Evolutionary conservation across 208 protist genomes (phyloP), one percentile per base, ranked within the genome.

Genomic region (Crithidia mellificae): DNA sequence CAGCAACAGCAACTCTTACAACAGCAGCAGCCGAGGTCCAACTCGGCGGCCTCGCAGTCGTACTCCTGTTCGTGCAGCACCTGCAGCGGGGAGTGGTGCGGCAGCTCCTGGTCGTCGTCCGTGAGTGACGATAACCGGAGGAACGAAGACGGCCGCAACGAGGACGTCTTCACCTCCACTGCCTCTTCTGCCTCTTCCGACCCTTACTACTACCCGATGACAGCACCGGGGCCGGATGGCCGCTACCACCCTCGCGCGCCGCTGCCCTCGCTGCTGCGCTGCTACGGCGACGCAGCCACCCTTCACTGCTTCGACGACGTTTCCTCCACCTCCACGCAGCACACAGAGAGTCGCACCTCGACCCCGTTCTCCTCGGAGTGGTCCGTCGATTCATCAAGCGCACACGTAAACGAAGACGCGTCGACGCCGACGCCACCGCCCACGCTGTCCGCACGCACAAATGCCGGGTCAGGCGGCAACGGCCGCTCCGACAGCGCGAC

Each of bases 311-410:
- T 76, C 63, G 27, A 32, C 30, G 24, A 27, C 29, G 70, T 65
- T 20, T 44, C 56, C 24, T 70, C 70, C 9, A 70, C 63, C 1
- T 69, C 63, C 20, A 51, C 62, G 15, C 29, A 57, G 36, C 39
- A 44, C 22, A 76, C 55, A 3, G 63, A 43, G 34, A 66, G 63
- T 34, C 63, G 63, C 41, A 64, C 63, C 27, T 69, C 62, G 0
- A 69, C 55, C 11, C 55, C 63, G n/a, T 41, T 63, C 17, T 70
- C 63, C 11, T 76, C 70, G 11, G 63, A 76, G 56, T 76, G 70
- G 70, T 70, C 63, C 9, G 46, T 29, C n/a, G 38, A 50, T 17
- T 47, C 70, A 4, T 64, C 62, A 5, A 65, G 54, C 49, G 32
- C 34, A 8, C 9, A 50, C n/a, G 44, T 0, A 11, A 27, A 29